Conservation (phyloP, 495 filamentous ascomycete species). For the Bacidia rubella region DNA sequence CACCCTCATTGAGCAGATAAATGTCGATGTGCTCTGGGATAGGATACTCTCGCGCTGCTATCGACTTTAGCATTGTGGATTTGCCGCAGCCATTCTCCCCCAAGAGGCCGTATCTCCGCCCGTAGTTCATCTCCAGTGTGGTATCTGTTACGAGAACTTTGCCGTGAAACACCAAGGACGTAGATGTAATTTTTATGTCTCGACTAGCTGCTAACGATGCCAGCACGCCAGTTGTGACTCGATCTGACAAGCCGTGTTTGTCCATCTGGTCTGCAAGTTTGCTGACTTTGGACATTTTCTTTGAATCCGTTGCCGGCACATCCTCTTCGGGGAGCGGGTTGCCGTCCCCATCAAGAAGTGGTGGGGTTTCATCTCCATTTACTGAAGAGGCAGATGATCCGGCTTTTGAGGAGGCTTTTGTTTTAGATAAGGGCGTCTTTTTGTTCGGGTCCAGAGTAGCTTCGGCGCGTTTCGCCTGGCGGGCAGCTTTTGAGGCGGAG, state of each 20-base stretch:
- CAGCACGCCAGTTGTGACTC: slow-evolving; percentile 95
- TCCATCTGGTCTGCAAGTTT: slow-evolving; percentile 81
- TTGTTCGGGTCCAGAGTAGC: slow-evolving; percentile 62
- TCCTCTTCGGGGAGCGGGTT: slow-evolving; percentile 43
- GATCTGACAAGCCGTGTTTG: slow-evolving; percentile 88
- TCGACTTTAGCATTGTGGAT: slow-evolving; percentile 90
- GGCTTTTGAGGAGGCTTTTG: slow-evolving; percentile 49
- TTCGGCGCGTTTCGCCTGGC: slow-evolving; percentile 85
- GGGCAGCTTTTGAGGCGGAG: slow-evolving; percentile 94
- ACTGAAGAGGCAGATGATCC: slow-evolving; percentile 51
- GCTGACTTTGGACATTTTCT: slow-evolving; percentile 68
- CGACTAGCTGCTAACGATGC: slow-evolving; percentile 68
- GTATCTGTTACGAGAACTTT: slow-evolving; percentile 89
- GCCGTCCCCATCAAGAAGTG: slow-evolving; percentile 45
- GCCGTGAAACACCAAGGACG: slow-evolving; percentile 91
- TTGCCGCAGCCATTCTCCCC: slow-evolving; percentile 99
- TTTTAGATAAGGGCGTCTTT: slow-evolving; percentile 57
- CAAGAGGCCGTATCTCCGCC: slow-evolving; percentile 83
- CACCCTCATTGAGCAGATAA: slow-evolving; percentile 96
- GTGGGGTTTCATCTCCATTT: slow-evolving; percentile 55
- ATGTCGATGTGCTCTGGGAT: slow-evolving; percentile 96
- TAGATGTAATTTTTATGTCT: slow-evolving; percentile 93
- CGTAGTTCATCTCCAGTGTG: slow-evolving; percentile 84
- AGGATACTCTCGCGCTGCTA: slow-evolving; percentile 84
- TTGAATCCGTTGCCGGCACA: slow-evolving; percentile 52